Evolutionary conservation across 345 rosid genomes (phyloP), one percentile per base, ranked within the genome.

Genomic region (Microcos paniculata): DNA sequence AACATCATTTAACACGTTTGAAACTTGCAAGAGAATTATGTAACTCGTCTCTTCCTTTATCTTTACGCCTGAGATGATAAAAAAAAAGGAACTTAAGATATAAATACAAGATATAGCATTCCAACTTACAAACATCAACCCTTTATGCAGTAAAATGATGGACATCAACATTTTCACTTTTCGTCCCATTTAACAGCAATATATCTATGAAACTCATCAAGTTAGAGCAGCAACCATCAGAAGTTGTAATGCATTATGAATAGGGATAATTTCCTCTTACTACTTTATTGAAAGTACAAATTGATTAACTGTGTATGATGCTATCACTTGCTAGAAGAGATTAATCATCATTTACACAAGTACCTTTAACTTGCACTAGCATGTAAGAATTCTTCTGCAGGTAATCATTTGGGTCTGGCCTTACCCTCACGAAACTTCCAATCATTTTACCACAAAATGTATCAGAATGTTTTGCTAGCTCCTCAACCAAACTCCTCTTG

Each of bases 351-450:
- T 31, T 18, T 10, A 9, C 11, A 70, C 30, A 49, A 77, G 67
- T 84, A 90, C 94, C 94, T 78, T 69, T 84, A 28, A 88, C 88
- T 83, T 79, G 85, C 67, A 84, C 75, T 21, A 88, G 88, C 77
- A 81, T 83, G 76, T 83, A 74, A 67, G 85, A 73, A 71, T 84
- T 81, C 73, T 72, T 90, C 78, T 74, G 87, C 30, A 77, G 30
- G 79, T 68, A 77, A 69, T 80, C 87, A 55, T 81, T 68, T 1
- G 87, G 88, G 74, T 85, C 82, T 16, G 82, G 62, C 77, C 79
- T 84, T 49, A 85, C 80, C 76, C 88, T 87, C 51, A 90, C 89
- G 48, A 90, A 87, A 78, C 88, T 84, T 78, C 94, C 89, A 0
- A 79, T 70, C n/a, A 88, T 70, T 78, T 87, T 90, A 13, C 46